These are phyloP conservation scores for Eragrostis nindensis DNA, from an alignment of 176 grass and related monocot species.

Conservation along the genomic window DNA sequence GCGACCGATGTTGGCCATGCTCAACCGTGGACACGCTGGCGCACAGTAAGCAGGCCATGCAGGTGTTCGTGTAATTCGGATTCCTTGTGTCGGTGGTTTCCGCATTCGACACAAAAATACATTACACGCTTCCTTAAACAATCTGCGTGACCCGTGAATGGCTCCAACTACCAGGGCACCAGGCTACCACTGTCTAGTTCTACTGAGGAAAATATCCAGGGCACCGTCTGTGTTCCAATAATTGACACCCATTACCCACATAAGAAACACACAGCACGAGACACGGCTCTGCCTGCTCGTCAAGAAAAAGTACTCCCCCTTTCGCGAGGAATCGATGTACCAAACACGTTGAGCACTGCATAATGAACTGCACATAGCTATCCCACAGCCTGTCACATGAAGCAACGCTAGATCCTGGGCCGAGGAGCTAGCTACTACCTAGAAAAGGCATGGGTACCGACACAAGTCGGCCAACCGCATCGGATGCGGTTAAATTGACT, in stretches of 20 bases:
- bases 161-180: no score
- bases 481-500: conserved; percentile 23
- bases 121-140: neutral
- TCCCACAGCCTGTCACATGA: conserved; percentile 24
- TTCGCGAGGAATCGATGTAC: neutral
- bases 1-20: neutral
- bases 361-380: neutral
- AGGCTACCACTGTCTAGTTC: neutral
- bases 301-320: neutral
- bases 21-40: neutral
- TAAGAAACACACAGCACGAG: neutral
- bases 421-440: neutral
- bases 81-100: neutral
- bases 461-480: conserved; percentile 17
- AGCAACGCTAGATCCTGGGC: conserved; percentile 1
- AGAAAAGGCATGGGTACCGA: neutral
- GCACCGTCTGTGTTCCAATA: conserved; percentile 10
- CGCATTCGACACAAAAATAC: neutral
- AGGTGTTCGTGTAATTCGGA: neutral
- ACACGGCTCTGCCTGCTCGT: neutral
- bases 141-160: neutral
- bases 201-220: neutral
- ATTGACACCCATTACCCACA: neutral
- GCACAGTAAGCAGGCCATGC: neutral
- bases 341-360: conserved; percentile 22